These are phyloP conservation scores for Penicillium malachiteum DNA, from an alignment of 495 filamentous ascomycete genomes.

Conservation along the genomic window DNA sequence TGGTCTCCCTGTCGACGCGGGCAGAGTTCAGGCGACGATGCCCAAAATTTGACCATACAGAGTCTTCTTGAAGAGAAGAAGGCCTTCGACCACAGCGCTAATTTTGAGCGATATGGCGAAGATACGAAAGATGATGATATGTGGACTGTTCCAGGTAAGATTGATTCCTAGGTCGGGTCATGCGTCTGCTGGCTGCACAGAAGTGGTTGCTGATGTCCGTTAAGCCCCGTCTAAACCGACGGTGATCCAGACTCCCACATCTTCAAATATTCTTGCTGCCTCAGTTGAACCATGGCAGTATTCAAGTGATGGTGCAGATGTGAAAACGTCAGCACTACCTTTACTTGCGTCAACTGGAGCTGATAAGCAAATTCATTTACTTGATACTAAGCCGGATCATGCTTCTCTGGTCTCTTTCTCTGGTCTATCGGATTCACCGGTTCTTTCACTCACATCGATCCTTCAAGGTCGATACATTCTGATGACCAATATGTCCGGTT, in stretches of 20 bases:
- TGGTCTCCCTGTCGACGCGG: constrained; percentile 47
- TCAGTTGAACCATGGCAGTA: constrained; percentile 42
- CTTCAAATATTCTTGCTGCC: constrained; percentile 56
- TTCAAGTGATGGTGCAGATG: constrained; percentile 11
- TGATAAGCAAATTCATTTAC: constrained; percentile 50
- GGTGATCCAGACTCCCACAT: constrained; percentile 41
- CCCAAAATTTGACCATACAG: constrained; percentile 59
- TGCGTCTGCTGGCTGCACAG: neutral
- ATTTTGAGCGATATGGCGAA: constrained; percentile 54
- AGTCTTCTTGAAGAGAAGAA: constrained; percentile 65
- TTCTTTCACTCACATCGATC: constrained; percentile 49
- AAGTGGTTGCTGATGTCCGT: constrained; percentile 7
- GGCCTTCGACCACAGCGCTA: constrained; percentile 55
- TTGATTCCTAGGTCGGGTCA: neutral
- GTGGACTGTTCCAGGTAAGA: constrained; percentile 54
- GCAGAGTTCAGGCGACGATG: constrained; percentile 41
- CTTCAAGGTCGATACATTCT: constrained; percentile 38
- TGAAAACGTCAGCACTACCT: constrained; percentile 9
- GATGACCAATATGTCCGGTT: constrained; percentile 64
- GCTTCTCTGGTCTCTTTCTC: constrained; percentile 26
- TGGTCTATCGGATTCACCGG: constrained; percentile 57
- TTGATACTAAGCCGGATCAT: constrained; percentile 32
- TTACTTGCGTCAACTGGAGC: constrained; percentile 52
- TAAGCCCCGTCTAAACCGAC: constrained; percentile 51
- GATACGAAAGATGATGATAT: constrained; percentile 33